Base-by-base conservation (phyloP, 169 alveolate genomes). In the Eimeria acervulina region DNA sequence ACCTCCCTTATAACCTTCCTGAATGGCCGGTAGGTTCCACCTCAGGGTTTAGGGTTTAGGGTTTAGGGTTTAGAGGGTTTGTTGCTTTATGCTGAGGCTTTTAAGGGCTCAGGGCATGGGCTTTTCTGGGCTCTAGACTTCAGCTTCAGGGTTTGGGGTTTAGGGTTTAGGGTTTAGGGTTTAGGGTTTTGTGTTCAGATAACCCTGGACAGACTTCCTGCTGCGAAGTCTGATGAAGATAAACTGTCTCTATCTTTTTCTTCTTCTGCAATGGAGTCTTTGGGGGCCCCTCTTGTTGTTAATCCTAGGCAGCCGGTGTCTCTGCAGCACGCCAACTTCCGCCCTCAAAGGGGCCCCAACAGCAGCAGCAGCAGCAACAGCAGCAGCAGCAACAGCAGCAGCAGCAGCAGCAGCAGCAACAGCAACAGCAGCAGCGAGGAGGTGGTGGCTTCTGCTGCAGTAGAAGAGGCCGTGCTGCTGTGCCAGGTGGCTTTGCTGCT, bases 1-100 rank as follows among this genome's bases (percentile, higher is more conserved):
- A 33, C 23, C 81, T 90, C 38, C 95, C 95, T 38, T 90, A n/a
- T 47, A 90, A 90, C 63, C 90, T 90, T n/a, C 95, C 95, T 28
- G 95, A 90, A 52, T 90, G 95, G 95, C 95, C 95, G 19, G 95
- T 90, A 28, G 23, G 87, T 17, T 72, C 2, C 28, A 21, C 28
- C 15, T 63, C 15, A 63, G 74, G 74, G 74, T 63, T 63, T 63
- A 63, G 74, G 74, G 74, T 63, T 63, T 63, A 63, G 74, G 74
- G 74, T 63, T 47, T 47, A 47, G 55, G 55, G 55, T 47, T 47
- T 47, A 47, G 55, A 12, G 55, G 5, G 5, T 47, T 47, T 7
- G 55, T 47, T 7, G 55, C 12, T 12, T 47, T 12, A 47, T 47
- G 66, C 66, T 52, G 66, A 13, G 66, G 66, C 26, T 10, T 52